Percentiles rank a stretch among this genome's conserved stretches.
These are phyloP conservation scores for Mallotus japonicus DNA, from an alignment of 441 rosid genomes.

Conservation along the genomic window DNA sequence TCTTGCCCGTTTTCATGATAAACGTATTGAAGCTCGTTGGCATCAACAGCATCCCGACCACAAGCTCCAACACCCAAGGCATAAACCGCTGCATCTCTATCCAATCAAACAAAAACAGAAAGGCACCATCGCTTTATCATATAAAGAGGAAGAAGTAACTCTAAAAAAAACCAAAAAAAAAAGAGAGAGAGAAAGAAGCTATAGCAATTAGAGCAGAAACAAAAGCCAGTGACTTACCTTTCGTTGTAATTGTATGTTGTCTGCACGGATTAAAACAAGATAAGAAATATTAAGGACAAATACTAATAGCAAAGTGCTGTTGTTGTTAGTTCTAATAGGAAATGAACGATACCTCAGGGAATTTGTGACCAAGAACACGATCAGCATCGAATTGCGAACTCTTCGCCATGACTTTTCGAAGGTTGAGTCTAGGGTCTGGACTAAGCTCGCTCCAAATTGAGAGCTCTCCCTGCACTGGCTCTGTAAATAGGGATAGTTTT, in stretches of 20 bases:
- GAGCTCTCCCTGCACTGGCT: too few species aligned
- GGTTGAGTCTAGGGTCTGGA: too few species aligned
- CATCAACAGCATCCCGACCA: conserved; percentile 63
- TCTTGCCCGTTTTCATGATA: conserved; percentile 72
- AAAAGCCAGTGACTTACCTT: conserved; percentile 35
- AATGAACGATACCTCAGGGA: conserved; percentile 50
- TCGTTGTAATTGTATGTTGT: conserved; percentile 45
- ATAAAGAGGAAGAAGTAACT: too few species aligned
- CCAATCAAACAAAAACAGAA: neutral
- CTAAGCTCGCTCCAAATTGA: too few species aligned
- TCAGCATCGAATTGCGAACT: conserved; percentile 44
- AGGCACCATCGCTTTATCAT: neutral
- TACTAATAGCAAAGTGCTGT: neutral
- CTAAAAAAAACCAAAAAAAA: too few species aligned
- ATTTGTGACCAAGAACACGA: conserved; percentile 51
- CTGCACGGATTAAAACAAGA: conserved; percentile 28
- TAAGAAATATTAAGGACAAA: neutral
- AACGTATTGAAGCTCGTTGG: conserved; percentile 74
- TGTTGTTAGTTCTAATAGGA: neutral
- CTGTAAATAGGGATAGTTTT: neutral
- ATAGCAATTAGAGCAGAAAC: too few species aligned
- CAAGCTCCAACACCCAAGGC: conserved; percentile 94
- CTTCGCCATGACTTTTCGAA: conserved; percentile 33
- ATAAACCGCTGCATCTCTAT: conserved; percentile 77
- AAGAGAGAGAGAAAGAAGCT: too few species aligned